phyloP scores from a whole-genome alignment of 2,329 filamentous ascomycete species.

The Cytospora paraplurivora region DNA sequence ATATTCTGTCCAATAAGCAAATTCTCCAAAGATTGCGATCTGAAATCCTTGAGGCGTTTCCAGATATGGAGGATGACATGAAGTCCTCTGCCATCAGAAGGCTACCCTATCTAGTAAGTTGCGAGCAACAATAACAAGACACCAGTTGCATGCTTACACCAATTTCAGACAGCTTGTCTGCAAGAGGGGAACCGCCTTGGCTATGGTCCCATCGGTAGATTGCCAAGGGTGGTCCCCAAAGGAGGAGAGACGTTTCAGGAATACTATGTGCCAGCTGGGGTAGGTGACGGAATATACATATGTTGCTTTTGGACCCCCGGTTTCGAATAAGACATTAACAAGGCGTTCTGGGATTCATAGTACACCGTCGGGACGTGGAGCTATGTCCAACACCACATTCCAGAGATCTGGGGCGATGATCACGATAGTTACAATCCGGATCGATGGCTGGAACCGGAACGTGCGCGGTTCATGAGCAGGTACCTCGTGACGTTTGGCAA shows the following conservation, averaged over 20 bases:
- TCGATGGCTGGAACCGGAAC: slow-evolving; percentile 1
- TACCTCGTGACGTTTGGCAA: background rate
- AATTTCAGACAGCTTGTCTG: background rate
- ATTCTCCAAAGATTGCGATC: background rate
- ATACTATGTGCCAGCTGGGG: background rate
- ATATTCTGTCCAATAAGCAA: background rate
- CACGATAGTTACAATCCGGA: background rate
- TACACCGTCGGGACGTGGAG: background rate
- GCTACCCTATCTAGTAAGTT: background rate
- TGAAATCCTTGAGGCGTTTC: background rate
- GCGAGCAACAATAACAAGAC: background rate
- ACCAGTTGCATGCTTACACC: background rate
- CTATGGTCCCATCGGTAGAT: slow-evolving; percentile 1
- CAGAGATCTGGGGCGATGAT: background rate
- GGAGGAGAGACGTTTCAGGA: background rate
- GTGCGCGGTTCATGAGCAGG: background rate
- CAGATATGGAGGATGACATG: background rate
- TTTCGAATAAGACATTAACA: background rate
- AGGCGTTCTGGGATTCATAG: background rate
- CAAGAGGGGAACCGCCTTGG: background rate
- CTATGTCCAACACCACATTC: slow-evolving; percentile 4
- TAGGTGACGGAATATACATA: background rate
- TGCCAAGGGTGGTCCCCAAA: background rate
- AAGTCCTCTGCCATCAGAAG: background rate
- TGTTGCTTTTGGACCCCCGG: background rate